Conservation (phyloP, 2,329 filamentous ascomycete genomes). For the Apiospora koreana region DNA sequence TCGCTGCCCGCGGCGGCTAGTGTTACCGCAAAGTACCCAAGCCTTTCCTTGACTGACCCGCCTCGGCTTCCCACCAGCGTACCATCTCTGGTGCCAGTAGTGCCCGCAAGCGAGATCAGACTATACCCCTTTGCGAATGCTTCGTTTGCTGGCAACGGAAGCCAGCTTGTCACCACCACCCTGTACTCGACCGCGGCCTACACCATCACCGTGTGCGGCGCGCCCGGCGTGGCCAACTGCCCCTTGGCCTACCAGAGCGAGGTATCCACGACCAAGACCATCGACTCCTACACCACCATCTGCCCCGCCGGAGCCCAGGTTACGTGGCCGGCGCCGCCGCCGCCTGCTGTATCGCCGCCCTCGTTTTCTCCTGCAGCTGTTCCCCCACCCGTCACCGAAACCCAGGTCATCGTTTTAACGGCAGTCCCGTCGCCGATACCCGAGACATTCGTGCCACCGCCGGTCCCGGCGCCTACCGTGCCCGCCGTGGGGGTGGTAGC, state of each 20-base stretch:
- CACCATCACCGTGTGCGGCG: conserved; percentile 40
- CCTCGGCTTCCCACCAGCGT: background rate
- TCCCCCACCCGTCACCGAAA: background rate
- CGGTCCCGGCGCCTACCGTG: background rate
- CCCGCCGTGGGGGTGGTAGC: background rate
- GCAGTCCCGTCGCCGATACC: background rate
- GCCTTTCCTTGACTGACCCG: background rate
- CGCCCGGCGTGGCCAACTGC: conserved; percentile 40
- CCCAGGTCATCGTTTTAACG: background rate
- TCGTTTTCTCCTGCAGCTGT: background rate
- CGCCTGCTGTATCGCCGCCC: background rate
- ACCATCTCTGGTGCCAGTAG: background rate
- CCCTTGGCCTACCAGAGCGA: conserved; percentile 37
- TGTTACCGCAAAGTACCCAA: no score
- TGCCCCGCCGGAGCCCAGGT: conserved; percentile 21
- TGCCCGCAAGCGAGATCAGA: background rate
- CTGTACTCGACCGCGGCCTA: conserved; percentile 26
- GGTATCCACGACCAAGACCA: conserved; percentile 33
- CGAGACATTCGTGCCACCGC: background rate
- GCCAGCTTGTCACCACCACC: conserved; percentile 20
- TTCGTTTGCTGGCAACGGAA: background rate
- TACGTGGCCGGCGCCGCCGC: background rate
- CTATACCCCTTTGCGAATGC: background rate
- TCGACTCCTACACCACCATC: conserved; percentile 30
- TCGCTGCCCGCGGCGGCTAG: background rate